Evolutionary conservation across 2,329 filamentous ascomycete species (phyloP).

Genomic region (Fusarium anguioides): DNA sequence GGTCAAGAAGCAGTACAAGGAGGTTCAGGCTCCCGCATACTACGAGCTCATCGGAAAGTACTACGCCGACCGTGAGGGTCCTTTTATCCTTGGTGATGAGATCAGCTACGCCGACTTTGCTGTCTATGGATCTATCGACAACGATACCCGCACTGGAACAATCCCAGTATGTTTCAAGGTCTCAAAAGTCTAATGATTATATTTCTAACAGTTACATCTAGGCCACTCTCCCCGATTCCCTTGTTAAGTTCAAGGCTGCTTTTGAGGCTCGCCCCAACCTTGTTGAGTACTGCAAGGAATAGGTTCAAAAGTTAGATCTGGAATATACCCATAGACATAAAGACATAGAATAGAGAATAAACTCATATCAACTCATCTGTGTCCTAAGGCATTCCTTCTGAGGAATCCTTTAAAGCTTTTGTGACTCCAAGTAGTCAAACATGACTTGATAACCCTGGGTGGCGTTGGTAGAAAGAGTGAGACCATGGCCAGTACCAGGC

Average conservation of each 20-base stretch:
- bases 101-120: conserved; percentile 55
- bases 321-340: too few relatives aligned
- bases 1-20: conserved; percentile 52
- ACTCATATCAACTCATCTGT: too few relatives aligned
- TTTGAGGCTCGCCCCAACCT: conserved; percentile 11
- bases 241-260: not conserved
- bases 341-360: too few relatives aligned
- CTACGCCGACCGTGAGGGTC: conserved; percentile 47
- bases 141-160: conserved; percentile 49
- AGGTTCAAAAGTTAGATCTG: not conserved
- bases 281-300: not conserved
- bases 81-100: conserved; percentile 52
- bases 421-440: not conserved
- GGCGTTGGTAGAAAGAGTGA: not conserved
- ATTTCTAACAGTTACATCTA: not conserved
- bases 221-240: conserved; percentile 4
- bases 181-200: accelerated
- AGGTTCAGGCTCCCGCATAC: conserved; percentile 44
- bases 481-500: not conserved
- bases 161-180: conserved; percentile 49
- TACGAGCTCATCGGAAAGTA: conserved; percentile 47
- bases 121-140: conserved; percentile 54
- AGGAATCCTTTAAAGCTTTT: not conserved
- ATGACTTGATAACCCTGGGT: not conserved
- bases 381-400: too few relatives aligned